Evolutionary conservation across 1,139 yeast species (phyloP).

Genomic region (Maudiozyma humilis): DNA sequence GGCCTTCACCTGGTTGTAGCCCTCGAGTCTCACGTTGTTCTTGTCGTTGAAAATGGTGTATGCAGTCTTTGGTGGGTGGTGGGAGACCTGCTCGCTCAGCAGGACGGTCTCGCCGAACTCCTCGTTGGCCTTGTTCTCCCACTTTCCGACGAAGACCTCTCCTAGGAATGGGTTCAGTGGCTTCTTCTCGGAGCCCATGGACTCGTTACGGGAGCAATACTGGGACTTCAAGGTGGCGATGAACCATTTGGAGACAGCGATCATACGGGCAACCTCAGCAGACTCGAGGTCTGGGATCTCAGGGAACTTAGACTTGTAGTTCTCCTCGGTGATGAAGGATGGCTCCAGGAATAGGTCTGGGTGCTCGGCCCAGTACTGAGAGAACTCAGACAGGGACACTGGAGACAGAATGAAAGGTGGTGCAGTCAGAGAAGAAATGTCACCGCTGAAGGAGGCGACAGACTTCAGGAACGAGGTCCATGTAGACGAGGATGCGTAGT

Average conservation of each 20-base stretch:
- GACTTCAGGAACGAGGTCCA: conserved; percentile 90
- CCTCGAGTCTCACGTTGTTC: conserved; percentile 63
- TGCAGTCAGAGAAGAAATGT: conserved; percentile 85
- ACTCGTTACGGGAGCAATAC: conserved; percentile 85
- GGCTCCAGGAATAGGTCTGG: conserved; percentile 77
- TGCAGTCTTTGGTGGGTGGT: conserved; percentile 93
- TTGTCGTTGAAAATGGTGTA: conserved; percentile 69
- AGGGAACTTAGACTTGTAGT: conserved; percentile 23
- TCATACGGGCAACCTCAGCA: conserved; percentile 40
- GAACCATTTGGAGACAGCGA: conserved; percentile 85
- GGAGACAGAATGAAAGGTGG: conserved; percentile 97
- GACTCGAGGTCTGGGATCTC: conserved; percentile 35
- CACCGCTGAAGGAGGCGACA: conserved; percentile 90
- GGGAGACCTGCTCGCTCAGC: conserved; percentile 85
- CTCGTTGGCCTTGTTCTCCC: conserved; percentile 48
- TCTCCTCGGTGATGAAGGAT: conserved; percentile 37
- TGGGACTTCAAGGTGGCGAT: conserved; percentile 86
- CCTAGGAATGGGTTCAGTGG: conserved; percentile 94
- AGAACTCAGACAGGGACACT: conserved; percentile 79
- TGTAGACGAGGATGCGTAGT: conserved; percentile 26
- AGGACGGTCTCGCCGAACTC: conserved; percentile 64
- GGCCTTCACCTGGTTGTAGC: conserved; percentile 84
- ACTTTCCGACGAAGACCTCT: conserved; percentile 82
- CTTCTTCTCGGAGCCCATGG: conserved; percentile 88
- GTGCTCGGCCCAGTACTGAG: conserved; percentile 90